Percentiles rank a stretch among this genome's conserved stretches.
phyloP scores from a whole-genome alignment of 2,329 filamentous ascomycete genomes.

The Botrytis deweyae region DNA sequence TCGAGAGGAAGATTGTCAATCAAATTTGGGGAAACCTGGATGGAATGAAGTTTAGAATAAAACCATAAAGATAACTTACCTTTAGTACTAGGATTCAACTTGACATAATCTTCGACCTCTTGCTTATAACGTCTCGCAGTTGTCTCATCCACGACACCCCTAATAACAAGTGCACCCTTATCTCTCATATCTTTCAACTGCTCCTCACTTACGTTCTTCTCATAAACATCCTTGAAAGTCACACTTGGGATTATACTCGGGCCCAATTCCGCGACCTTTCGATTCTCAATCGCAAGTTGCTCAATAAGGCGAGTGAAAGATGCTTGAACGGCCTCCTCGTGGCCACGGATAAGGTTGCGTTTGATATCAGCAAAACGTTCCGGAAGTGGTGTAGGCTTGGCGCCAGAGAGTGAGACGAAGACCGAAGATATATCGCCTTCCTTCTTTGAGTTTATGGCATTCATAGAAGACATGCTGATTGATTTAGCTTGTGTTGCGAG shows the following conservation, averaged over 20 bases:
- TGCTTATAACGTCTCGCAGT: conserved; percentile 66
- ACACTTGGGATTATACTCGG: conserved; percentile 49
- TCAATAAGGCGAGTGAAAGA: conserved; percentile 52
- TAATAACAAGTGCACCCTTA: conserved; percentile 52
- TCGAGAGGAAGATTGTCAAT: no score
- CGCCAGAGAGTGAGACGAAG: conserved; percentile 57
- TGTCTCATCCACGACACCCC: conserved; percentile 61
- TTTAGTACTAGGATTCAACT: conserved; percentile 59
- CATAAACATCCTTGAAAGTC: conserved; percentile 4
- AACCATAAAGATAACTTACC: conserved; percentile 36
- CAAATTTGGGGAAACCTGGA: no score
- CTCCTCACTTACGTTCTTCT: not conserved
- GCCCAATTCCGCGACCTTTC: conserved; percentile 46
- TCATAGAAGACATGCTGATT: conserved; percentile 14
- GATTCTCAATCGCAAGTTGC: conserved; percentile 48
- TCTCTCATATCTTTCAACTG: conserved; percentile 19
- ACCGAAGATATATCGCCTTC: conserved; percentile 62
- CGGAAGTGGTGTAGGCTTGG: conserved; percentile 47
- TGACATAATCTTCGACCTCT: conserved; percentile 63
- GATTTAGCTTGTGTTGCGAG: conserved; percentile 5
- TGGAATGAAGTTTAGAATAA: not conserved
- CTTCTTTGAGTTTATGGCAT: conserved; percentile 5
- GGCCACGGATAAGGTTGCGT: conserved; percentile 48
- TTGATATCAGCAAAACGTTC: conserved; percentile 57
- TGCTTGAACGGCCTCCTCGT: conserved; percentile 47